Conservation (phyloP, 805 yeast species). For the Groenewaldozyma salmanticensis region DNA sequence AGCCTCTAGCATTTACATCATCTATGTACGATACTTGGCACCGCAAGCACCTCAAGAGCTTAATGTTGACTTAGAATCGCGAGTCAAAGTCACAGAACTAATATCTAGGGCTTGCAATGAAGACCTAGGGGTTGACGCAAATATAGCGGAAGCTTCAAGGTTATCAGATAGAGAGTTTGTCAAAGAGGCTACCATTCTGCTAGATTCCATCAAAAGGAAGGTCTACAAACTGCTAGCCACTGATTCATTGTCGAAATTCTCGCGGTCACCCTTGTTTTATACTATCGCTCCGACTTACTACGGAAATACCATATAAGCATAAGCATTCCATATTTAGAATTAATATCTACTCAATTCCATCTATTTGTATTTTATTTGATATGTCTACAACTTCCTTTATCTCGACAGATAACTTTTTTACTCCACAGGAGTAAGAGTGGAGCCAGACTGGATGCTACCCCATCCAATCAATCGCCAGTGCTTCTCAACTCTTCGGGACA, state of each 20-base stretch:
- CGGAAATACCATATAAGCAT: no score
- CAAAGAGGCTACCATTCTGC: not conserved
- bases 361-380: no score
- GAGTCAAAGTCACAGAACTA: not conserved
- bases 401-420: no score
- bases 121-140: not conserved
- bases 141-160: not conserved
- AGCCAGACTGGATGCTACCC: conserved; percentile 97
- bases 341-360: no score
- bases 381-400: no score
- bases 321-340: no score
- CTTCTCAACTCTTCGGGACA: conserved; percentile 97
- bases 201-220: conserved; percentile 39
- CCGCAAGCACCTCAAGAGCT: conserved; percentile 59
- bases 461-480: conserved; percentile 99
- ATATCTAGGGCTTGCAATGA: conserved; percentile 1
- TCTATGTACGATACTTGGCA: conserved; percentile 57
- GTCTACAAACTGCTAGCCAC: conserved; percentile 54
- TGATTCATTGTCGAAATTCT: conserved; percentile 67
- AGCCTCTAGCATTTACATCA: conserved; percentile 49
- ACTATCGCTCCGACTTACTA: not conserved
- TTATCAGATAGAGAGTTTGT: not conserved
- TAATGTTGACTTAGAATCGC: conserved; percentile 50
- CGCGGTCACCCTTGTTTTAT: conserved; percentile 17
- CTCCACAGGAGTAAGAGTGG: conserved; percentile 17